Percentiles rank a stretch among this genome's conserved stretches.
These are phyloP conservation scores for Datura wrightii DNA, from an alignment of 257 asterid species.

Conservation along the genomic window DNA sequence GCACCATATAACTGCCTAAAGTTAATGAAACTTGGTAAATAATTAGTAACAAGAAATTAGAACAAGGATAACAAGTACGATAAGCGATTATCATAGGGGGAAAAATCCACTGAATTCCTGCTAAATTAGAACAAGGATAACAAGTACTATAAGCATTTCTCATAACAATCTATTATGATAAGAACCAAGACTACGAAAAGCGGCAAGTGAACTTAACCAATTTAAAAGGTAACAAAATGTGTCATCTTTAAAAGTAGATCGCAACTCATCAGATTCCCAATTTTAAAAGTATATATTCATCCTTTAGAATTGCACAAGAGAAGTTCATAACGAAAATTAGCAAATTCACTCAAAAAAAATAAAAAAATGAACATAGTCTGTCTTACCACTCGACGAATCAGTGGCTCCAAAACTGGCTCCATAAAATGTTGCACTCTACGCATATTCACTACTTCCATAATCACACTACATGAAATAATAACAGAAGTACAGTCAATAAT, in stretches of 20 bases:
- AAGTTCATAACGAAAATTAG: constrained; percentile 17
- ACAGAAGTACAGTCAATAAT: constrained; percentile 29
- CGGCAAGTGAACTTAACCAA: constrained; percentile 4
- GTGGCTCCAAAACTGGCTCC: constrained; percentile 89
- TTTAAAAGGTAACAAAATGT: neutral
- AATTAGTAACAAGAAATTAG: constrained; percentile 10
- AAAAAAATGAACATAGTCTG: neutral
- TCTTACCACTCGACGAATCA: constrained; percentile 87
- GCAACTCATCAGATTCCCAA: neutral
- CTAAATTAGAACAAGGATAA: neutral
- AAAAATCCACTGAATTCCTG: constrained; percentile 5
- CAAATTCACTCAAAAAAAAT: neutral
- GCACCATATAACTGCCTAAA: neutral
- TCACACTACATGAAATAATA: constrained; percentile 55
- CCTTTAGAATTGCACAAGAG: neutral
- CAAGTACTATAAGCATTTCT: neutral
- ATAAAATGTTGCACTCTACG: constrained; percentile 66
- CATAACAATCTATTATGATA: neutral
- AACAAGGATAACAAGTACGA: neutral
- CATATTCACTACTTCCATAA: constrained; percentile 65
- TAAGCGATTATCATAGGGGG: no score
- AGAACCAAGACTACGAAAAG: neutral
- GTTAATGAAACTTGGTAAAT: neutral
- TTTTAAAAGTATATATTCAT: neutral
- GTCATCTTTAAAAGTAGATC: neutral